phyloP scores from a whole-genome alignment of 2,329 filamentous ascomycete genomes.

The Exophiala alcalophila region DNA sequence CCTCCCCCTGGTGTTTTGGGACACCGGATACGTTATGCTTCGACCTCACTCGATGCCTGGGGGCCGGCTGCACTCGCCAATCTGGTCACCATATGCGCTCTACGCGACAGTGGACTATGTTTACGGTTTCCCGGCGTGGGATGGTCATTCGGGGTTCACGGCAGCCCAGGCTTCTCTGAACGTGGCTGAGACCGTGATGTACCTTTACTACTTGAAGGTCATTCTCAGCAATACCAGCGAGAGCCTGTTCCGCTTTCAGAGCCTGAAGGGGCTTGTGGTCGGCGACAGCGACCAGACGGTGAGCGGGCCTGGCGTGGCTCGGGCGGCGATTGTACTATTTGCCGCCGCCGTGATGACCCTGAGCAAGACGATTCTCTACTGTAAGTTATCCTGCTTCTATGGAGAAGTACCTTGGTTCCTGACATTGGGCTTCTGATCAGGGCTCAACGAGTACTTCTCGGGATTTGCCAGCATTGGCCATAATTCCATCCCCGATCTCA shows the following conservation, averaged over 20 bases:
- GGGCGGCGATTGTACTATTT: constrained; percentile 55
- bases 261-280: constrained; percentile 37
- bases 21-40: constrained; percentile 72
- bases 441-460: constrained; percentile 59
- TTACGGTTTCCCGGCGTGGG: constrained; percentile 73
- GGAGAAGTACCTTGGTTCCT: no score
- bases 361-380: constrained; percentile 66
- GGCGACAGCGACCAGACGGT: constrained; percentile 25
- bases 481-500: constrained; percentile 53
- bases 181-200: constrained; percentile 63
- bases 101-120: constrained; percentile 78
- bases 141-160: constrained; percentile 70
- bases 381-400: constrained; percentile 45
- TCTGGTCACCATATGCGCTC: constrained; percentile 75
- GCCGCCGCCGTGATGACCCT: constrained; percentile 61
- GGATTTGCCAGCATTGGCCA: constrained; percentile 62
- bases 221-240: constrained; percentile 10
- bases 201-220: constrained; percentile 57
- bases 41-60: constrained; percentile 81
- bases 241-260: constrained; percentile 31
- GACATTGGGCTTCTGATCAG: constrained; percentile 36
- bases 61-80: constrained; percentile 65
- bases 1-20: constrained; percentile 77
- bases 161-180: constrained; percentile 71
- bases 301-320: constrained; percentile 49